phyloP scores from a whole-genome alignment of 2,329 filamentous ascomycete species.

The Hypoxylon sp. region DNA sequence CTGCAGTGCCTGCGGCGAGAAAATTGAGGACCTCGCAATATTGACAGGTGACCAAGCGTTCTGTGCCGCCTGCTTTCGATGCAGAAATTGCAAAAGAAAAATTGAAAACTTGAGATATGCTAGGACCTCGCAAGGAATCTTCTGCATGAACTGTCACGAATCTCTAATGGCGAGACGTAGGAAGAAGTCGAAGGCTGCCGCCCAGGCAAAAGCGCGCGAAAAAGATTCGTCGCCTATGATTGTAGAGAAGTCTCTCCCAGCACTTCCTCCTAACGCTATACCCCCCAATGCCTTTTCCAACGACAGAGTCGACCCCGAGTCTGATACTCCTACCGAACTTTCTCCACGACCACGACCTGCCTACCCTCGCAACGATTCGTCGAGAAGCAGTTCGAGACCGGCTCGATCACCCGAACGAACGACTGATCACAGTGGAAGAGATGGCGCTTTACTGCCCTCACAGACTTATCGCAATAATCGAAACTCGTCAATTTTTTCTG shows the following conservation, averaged over 20 bases:
- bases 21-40: conserved; percentile 98
- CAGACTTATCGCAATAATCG: conserved; percentile 84
- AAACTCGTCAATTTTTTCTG: conserved; percentile 76
- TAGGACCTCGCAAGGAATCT: conserved; percentile 96
- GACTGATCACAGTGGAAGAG: conserved; percentile 59
- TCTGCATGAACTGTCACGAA: conserved; percentile 99
- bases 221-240: conserved; percentile 77
- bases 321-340: conserved; percentile 77
- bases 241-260: conserved; percentile 92
- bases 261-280: conserved; percentile 83
- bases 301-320: conserved; percentile 71
- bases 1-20: conserved; percentile 95
- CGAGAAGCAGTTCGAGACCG: conserved; percentile 67
- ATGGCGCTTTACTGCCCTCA: conserved; percentile 78
- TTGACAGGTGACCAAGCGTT: conserved; percentile 98
- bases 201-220: conserved; percentile 72
- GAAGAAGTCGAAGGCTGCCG: conserved; percentile 83
- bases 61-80: conserved; percentile 96
- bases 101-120: conserved; percentile 99
- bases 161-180: conserved; percentile 92
- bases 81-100: conserved; percentile 97
- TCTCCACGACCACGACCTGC: conserved; percentile 72
- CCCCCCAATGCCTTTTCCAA: conserved; percentile 74
- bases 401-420: conserved; percentile 69
- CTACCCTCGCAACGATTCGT: conserved; percentile 68